Conservation (phyloP, 768 basidiomycete genomes). For the Rhodotorula toruloides region DNA sequence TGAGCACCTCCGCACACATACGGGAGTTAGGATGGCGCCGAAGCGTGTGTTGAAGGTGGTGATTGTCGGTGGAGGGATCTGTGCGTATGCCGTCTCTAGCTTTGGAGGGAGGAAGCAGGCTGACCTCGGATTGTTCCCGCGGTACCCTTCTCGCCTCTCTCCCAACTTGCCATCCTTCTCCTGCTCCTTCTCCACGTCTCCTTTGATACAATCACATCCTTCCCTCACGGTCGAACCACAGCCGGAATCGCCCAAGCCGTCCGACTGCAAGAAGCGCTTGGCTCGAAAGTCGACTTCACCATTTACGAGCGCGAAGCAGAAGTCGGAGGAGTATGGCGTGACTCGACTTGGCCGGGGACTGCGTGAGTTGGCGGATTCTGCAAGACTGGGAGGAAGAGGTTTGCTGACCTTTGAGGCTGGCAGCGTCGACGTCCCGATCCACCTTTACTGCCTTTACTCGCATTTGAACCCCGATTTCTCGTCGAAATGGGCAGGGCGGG, state of each 20-base stretch:
- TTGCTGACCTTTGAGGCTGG: neutral
- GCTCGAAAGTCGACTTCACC: constrained; percentile 24
- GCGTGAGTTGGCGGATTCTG: constrained; percentile 15
- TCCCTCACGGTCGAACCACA: too few relatives aligned
- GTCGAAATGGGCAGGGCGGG: constrained; percentile 20
- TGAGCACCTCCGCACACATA: neutral
- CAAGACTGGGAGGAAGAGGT: fast-evolving
- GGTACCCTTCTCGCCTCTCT: neutral
- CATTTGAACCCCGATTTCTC: constrained; percentile 23
- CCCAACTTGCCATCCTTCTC: neutral
- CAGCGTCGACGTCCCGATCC: constrained; percentile 32
- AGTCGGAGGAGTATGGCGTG: constrained; percentile 34
- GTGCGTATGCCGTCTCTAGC: neutral
- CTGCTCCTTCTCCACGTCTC: neutral
- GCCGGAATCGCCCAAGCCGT: constrained; percentile 39
- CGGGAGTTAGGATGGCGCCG: neutral
- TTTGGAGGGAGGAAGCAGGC: too few relatives aligned
- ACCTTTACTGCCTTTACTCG: constrained; percentile 29
- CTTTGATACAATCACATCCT: too few relatives aligned
- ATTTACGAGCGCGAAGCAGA: constrained; percentile 23
- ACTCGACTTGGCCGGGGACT: constrained; percentile 29
- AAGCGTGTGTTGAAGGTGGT: constrained; percentile 3
- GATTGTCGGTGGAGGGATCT: constrained; percentile 36
- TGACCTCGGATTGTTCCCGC: too few relatives aligned
- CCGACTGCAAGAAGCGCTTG: constrained; percentile 30